phyloP scores from a whole-genome alignment of 495 filamentous ascomycete species.

The Talaromyces proteolyticus region DNA sequence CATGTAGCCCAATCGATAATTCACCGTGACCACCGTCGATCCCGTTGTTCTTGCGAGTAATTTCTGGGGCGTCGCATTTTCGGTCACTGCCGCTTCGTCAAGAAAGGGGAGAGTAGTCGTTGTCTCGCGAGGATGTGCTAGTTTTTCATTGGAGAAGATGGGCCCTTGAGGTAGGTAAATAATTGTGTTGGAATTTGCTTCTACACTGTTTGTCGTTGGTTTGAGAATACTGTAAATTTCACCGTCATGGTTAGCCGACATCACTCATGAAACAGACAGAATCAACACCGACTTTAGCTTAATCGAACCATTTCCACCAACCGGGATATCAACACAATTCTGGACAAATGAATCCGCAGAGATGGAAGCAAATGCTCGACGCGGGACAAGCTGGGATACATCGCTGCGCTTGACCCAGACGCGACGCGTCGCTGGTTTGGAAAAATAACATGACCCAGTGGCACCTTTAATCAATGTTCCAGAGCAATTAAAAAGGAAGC shows the following conservation, averaged over 20 bases:
- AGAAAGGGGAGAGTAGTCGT: neutral
- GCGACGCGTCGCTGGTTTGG: neutral
- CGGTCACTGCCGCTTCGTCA: neutral
- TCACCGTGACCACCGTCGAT: constrained; percentile 32
- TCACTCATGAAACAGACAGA: neutral
- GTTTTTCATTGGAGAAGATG: constrained; percentile 14
- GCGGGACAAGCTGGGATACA: neutral
- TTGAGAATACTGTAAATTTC: constrained; percentile 20
- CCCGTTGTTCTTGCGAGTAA: constrained; percentile 20
- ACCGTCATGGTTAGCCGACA: neutral
- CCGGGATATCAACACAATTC: constrained; percentile 15
- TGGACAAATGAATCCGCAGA: neutral
- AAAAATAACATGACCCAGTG: neutral
- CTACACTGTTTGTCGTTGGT: constrained; percentile 4
- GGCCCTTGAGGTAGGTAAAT: constrained; percentile 33
- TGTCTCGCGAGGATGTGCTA: neutral
- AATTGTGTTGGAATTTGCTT: constrained; percentile 20
- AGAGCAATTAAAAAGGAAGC: neutral
- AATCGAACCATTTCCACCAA: constrained; percentile 29
- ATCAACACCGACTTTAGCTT: constrained; percentile 18
- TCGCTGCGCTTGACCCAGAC: neutral
- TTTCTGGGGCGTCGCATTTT: constrained; percentile 13
- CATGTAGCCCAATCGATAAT: constrained; percentile 39
- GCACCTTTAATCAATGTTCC: neutral
- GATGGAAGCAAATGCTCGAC: constrained; percentile 3